Evolutionary conservation across 1,284 basidiomycete genomes (phyloP), one percentile per base, ranked within the genome.

Genomic region (Kwoniella shivajii): DNA sequence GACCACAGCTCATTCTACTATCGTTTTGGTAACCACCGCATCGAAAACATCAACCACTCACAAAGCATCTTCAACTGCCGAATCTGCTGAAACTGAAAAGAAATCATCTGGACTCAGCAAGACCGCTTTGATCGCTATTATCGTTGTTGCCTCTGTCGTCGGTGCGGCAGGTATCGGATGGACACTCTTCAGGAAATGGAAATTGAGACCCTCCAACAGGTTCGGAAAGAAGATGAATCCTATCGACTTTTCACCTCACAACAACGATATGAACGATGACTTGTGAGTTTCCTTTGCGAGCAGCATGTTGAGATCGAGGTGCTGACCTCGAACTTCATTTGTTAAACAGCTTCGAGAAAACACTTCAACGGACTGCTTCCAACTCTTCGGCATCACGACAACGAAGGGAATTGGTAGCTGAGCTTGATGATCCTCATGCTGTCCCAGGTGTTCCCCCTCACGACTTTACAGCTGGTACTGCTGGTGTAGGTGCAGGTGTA

Each of bases 131-230:
- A 90, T 88, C 24, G 81, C 85, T 46, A 80, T 93, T 66, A 86
- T 90, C 64, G 84, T 85, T 39, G 80, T 89, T 47, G 88, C 85
- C 9, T 82, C 85, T 5, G 84, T 83, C 42, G 72, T 91, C 42
- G 90, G 85, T 62, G 85, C 83, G 37, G 76, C 86, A 33, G 82
- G 82, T 50, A 84, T 90, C 63, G 82, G 87, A 62, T 93, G 88
- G 88, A 92, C 90, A 34, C 80, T 90, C 68, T 89, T 92, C 82
- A 87, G 91, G 79, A 92, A 92, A 78, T 91, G 88, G 88, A 92
- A 92, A 80, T 85, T 92, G 68, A 84, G 84, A 59, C 86, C 88
- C 50, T 89, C 88, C 41, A 83, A 84, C 73, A 82, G 85, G 69
- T 92, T 92, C 71, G 88, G 90, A 59, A 83, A 86, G 62, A 88